phyloP scores from a whole-genome alignment of 805 yeast genomes.

The Myxozyma geophila region DNA sequence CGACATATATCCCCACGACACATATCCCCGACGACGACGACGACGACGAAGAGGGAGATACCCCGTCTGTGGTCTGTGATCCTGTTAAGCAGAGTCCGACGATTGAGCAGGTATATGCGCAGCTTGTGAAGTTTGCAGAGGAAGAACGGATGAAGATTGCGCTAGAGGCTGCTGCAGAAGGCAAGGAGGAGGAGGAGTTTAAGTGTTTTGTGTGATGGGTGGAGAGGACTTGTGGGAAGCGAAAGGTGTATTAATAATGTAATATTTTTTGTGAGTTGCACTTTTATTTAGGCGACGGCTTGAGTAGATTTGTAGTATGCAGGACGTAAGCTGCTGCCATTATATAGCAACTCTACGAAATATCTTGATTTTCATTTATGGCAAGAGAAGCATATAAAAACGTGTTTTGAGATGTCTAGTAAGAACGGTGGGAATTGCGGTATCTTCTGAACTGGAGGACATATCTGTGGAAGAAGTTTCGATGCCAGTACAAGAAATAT shows the following conservation, averaged over 20 bases:
- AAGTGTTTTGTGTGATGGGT: conserved; percentile 1
- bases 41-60: not conserved
- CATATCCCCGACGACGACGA: not conserved
- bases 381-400: no score
- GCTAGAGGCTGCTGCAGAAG: not conserved
- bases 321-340: no score
- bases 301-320: no score
- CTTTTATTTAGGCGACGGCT: no score
- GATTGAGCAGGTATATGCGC: not conserved
- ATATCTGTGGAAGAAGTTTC: no score
- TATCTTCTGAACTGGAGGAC: no score
- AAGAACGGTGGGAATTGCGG: no score
- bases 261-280: not conserved
- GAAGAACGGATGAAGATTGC: not conserved
- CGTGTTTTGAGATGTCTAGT: no score
- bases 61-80: no score
- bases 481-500: no score
- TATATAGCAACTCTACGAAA: no score
- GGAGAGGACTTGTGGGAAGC: not conserved
- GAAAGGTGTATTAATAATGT: not conserved
- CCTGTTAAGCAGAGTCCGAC: not conserved
- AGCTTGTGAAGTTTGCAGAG: not conserved
- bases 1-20: not conserved
- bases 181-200: not conserved
- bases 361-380: no score